Conservation (phyloP, 1,284 basidiomycete species). For the Cystobasidiaceae sp. region DNA sequence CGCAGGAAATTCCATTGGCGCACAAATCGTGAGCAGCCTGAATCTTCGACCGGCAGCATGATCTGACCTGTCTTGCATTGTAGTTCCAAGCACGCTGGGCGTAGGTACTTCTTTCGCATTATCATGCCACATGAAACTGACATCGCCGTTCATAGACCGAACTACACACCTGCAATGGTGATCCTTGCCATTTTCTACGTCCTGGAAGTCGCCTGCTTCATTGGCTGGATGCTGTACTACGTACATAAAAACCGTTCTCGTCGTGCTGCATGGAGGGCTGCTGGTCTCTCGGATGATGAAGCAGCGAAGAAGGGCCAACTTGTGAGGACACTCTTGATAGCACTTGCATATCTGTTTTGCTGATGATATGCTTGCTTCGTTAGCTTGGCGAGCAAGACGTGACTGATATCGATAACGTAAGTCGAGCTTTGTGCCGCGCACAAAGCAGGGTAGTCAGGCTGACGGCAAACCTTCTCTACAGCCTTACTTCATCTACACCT, state of each 20-base stretch:
- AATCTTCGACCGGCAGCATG: neutral
- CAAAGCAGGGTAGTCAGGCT: no score
- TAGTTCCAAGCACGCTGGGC: conserved; percentile 17
- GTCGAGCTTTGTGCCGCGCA: no score
- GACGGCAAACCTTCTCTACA: no score
- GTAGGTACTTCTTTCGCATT: neutral
- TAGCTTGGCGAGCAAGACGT: conserved; percentile 4
- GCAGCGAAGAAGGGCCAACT: neutral
- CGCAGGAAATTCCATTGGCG: conserved; percentile 35
- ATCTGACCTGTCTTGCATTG: neutral
- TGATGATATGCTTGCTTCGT: neutral
- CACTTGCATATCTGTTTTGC: neutral
- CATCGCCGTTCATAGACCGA: conserved; percentile 14
- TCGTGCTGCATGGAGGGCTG: neutral
- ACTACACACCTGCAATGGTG: conserved; percentile 12
- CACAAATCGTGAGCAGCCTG: neutral
- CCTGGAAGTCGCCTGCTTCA: conserved; percentile 10
- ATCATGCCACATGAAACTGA: conserved; percentile 9
- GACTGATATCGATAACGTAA: conserved; percentile 22
- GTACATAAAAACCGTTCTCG: neutral
- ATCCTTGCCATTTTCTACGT: conserved; percentile 19
- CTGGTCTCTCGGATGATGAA: conserved; percentile 6
- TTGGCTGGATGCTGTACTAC: conserved; percentile 9
- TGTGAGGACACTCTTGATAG: neutral
- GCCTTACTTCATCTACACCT: conserved; percentile 18